Conservation (phyloP, 176 grass and related monocot genomes). For the Panicum miliaceum region DNA sequence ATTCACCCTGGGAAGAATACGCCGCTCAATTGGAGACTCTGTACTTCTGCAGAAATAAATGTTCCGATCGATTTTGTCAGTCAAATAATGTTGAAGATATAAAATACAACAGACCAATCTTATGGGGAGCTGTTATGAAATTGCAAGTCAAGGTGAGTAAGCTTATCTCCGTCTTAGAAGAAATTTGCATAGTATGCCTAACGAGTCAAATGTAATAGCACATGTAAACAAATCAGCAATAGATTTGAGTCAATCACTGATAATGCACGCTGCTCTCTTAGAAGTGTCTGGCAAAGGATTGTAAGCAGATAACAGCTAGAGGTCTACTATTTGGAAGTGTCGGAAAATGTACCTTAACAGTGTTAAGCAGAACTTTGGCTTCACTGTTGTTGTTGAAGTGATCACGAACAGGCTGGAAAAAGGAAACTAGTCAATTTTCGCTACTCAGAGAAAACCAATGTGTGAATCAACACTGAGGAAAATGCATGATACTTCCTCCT, state of each 20-base stretch:
- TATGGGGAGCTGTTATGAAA: not conserved
- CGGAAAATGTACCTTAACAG: conserved; percentile 67
- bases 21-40: conserved; percentile 52
- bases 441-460: not conserved
- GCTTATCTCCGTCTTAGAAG: not conserved
- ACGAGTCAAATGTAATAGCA: not conserved
- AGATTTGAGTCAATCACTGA: not conserved
- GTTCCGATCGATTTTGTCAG: conserved; percentile 15
- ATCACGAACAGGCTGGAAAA: conserved; percentile 82
- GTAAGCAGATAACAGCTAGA: conserved; percentile 2
- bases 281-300: not conserved
- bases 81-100: not conserved
- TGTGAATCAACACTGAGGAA: not conserved
- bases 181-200: not conserved
- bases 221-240: not conserved
- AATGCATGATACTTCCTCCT: not conserved
- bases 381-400: conserved; percentile 73
- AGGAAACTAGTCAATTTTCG: not conserved
- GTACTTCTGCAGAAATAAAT: conserved; percentile 58
- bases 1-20: not conserved
- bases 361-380: conserved; percentile 78
- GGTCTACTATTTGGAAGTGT: not conserved
- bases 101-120: not conserved
- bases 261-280: not conserved
- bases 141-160: not conserved